Percentiles rank a stretch among this genome's conserved stretches.
phyloP scores from a whole-genome alignment of 352 stramenopile genomes.

The Lagenidium giganteum region DNA sequence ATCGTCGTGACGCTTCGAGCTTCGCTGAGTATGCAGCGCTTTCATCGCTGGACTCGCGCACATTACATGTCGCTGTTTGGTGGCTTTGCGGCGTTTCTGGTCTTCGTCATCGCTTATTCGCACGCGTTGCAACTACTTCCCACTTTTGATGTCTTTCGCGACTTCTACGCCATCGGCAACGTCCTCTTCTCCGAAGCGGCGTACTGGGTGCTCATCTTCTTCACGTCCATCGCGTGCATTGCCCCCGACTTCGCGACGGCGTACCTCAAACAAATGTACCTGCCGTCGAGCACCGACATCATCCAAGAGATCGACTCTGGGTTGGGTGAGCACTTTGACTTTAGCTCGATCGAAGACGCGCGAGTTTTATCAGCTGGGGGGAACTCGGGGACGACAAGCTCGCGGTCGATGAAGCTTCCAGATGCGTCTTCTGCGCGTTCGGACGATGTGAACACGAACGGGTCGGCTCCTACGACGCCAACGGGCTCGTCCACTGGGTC shows the following conservation, averaged over 20 bases:
- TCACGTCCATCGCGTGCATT: slow-evolving; percentile 58
- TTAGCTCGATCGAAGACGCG: not conserved
- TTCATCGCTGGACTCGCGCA: slow-evolving; percentile 67
- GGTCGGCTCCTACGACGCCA: not conserved
- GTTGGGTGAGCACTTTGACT: slow-evolving; percentile 24
- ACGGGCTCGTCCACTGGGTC: not conserved
- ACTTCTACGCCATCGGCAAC: slow-evolving; percentile 57
- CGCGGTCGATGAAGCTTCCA: slow-evolving; percentile 5
- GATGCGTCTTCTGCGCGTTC: slow-evolving; percentile 8
- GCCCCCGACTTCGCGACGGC: slow-evolving; percentile 56
- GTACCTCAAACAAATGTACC: slow-evolving; percentile 82
- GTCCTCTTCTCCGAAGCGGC: slow-evolving; percentile 49
- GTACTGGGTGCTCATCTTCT: slow-evolving; percentile 66
- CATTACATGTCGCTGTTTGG: slow-evolving; percentile 73
- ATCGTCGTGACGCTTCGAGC: slow-evolving; percentile 75
- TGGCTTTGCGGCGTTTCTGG: slow-evolving; percentile 54
- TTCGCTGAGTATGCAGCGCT: slow-evolving; percentile 63
- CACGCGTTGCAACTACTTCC: slow-evolving; percentile 55
- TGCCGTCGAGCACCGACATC: slow-evolving; percentile 79
- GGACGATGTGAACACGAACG: slow-evolving; percentile 10
- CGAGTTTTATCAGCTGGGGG: not conserved
- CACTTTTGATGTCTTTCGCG: slow-evolving; percentile 65
- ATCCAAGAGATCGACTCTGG: slow-evolving; percentile 82
- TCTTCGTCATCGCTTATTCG: slow-evolving; percentile 69
- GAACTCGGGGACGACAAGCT: not conserved